Evolutionary conservation across 2,329 filamentous ascomycete genomes (phyloP).

Genomic region (Aspergillus intermedius): DNA sequence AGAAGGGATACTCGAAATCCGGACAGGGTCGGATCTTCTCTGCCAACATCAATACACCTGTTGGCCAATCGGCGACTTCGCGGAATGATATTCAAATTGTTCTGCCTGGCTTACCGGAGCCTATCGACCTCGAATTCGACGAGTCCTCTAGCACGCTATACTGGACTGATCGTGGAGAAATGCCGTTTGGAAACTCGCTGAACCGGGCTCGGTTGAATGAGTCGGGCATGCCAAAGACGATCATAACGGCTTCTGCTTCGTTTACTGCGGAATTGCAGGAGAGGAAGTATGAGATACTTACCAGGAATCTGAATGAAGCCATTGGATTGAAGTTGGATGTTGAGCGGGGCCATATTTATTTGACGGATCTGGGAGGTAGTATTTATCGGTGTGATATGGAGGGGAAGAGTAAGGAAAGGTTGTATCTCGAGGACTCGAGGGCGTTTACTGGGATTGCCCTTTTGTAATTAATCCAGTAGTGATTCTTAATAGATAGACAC

Average conservation of each 20-base stretch:
- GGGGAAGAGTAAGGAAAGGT: constrained; percentile 11
- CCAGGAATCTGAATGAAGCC: constrained; percentile 39
- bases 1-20: constrained; percentile 52
- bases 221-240: constrained; percentile 21
- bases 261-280: constrained; percentile 7
- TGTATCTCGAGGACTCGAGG: constrained; percentile 10
- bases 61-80: constrained; percentile 25
- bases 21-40: constrained; percentile 48
- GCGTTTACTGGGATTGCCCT: constrained; percentile 14
- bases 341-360: constrained; percentile 13
- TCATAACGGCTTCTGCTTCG: constrained; percentile 8
- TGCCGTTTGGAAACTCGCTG: constrained; percentile 49
- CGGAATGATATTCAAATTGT: constrained; percentile 42
- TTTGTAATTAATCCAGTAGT: background rate
- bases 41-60: constrained; percentile 39
- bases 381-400: constrained; percentile 19
- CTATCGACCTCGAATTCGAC: constrained; percentile 54
- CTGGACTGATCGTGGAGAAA: constrained; percentile 57
- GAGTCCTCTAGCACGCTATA: constrained; percentile 42
- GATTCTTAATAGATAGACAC: no score
- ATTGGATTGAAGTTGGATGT: constrained; percentile 40
- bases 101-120: constrained; percentile 45
- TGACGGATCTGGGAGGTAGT: constrained; percentile 24
- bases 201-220: constrained; percentile 33
- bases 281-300: constrained; percentile 15